phyloP scores from a whole-genome alignment of 1,139 yeast genomes.

The Pichia sp. region DNA sequence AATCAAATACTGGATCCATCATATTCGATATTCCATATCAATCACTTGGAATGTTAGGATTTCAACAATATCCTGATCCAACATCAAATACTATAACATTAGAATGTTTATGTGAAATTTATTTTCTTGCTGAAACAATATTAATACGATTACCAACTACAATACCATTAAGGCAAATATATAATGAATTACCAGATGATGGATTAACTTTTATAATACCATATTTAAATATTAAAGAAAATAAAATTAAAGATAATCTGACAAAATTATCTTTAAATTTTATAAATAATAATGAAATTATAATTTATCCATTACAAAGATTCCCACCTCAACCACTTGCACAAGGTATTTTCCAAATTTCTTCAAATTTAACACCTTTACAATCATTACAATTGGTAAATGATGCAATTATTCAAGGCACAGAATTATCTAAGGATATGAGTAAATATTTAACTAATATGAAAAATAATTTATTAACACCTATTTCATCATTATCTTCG shows the following conservation, averaged over 20 bases:
- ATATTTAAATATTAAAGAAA: constrained; percentile 7
- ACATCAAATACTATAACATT: constrained; percentile 9
- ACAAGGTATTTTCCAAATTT: constrained; percentile 12
- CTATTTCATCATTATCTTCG: not conserved
- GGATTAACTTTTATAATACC: constrained; percentile 14
- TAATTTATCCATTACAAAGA: constrained; percentile 16
- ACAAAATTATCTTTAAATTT: constrained; percentile 9
- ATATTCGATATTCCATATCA: constrained; percentile 12
- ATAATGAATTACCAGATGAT: constrained; percentile 4
- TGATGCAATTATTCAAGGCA: constrained; percentile 12
- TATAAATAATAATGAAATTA: not conserved
- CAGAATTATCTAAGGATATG: constrained; percentile 8
- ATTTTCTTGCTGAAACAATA: constrained; percentile 13
- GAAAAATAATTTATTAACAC: not conserved
- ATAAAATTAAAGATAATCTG: constrained; percentile 15
- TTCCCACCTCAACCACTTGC: constrained; percentile 17
- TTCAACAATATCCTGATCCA: constrained; percentile 5
- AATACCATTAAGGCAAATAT: not conserved
- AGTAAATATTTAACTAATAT: not conserved
- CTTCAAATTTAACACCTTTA: constrained; percentile 16
- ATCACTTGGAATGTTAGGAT: not conserved
- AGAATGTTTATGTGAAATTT: constrained; percentile 13
- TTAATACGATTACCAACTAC: constrained; percentile 12
- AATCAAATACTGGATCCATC: not conserved
- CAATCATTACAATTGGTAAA: constrained; percentile 12